Percentiles rank a stretch among this genome's conserved stretches.
Evolutionary conservation across 805 yeast species (phyloP).

Genomic region (Sugiyamaella chiloensis): DNA sequence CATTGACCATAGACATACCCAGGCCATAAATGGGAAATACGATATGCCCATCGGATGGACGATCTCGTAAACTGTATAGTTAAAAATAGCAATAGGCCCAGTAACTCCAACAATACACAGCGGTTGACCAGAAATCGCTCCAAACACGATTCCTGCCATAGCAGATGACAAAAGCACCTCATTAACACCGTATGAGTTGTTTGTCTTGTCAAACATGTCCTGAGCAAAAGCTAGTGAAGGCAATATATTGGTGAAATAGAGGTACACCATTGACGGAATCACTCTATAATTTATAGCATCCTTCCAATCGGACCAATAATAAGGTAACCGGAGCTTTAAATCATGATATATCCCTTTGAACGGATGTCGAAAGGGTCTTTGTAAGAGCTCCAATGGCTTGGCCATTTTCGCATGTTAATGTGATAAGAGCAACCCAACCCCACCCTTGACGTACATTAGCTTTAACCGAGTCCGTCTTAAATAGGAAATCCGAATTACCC

Average conservation of each 20-base stretch:
- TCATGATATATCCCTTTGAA: constrained; percentile 57
- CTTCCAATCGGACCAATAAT: constrained; percentile 70
- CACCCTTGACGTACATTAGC: no score
- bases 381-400: neutral
- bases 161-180: constrained; percentile 84
- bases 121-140: constrained; percentile 85
- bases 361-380: constrained; percentile 22
- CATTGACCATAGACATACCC: constrained; percentile 93
- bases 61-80: constrained; percentile 80
- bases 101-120: constrained; percentile 95
- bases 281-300: constrained; percentile 87
- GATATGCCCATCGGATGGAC: constrained; percentile 48
- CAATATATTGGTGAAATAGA: constrained; percentile 82
- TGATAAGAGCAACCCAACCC: no score
- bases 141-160: constrained; percentile 85
- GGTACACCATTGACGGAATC: constrained; percentile 75
- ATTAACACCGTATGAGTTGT: constrained; percentile 84
- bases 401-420: no score
- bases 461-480: no score
- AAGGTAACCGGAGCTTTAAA: constrained; percentile 53
- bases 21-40: constrained; percentile 90
- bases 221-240: constrained; percentile 97
- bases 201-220: constrained; percentile 91
- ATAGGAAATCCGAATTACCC: no score
- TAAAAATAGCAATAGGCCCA: constrained; percentile 91